Conservation (phyloP, 192 early-diverging fungal species). For the Coemansia sp. region DNA sequence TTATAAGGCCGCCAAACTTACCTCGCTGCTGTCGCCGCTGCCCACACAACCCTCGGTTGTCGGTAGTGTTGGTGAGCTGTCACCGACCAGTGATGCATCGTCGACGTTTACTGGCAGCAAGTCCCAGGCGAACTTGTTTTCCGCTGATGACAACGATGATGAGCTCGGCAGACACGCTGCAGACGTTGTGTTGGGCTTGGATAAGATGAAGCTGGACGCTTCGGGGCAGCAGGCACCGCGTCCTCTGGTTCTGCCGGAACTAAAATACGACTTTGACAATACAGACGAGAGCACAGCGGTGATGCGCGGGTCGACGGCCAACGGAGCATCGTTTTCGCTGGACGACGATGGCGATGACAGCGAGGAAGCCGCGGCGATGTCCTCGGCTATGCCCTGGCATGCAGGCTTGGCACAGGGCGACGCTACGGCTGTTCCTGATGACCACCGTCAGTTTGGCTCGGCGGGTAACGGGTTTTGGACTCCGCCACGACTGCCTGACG, state of each 20-base stretch:
- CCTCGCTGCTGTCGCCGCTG: slow-evolving; percentile 37
- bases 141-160: slow-evolving; percentile 7
- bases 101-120: slow-evolving; percentile 16
- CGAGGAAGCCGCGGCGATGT: not conserved
- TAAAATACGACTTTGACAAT: slow-evolving; percentile 3
- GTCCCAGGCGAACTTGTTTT: slow-evolving; percentile 6
- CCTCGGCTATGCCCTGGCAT: slow-evolving; percentile 6
- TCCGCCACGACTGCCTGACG: slow-evolving; percentile 30
- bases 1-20: slow-evolving; percentile 42
- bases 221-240: slow-evolving; percentile 1
- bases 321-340: slow-evolving; percentile 47
- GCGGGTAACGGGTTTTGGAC: slow-evolving; percentile 26
- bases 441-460: not conserved
- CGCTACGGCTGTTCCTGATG: not conserved
- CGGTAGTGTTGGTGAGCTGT: slow-evolving; percentile 16
- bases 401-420: not conserved
- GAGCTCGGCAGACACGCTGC: slow-evolving; percentile 5
- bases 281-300: not conserved
- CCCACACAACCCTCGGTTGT: slow-evolving; percentile 16
- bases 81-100: slow-evolving; percentile 38
- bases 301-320: slow-evolving; percentile 34
- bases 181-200: slow-evolving; percentile 1
- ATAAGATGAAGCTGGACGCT: slow-evolving; percentile 1
- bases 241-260: slow-evolving; percentile 2
- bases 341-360: slow-evolving; percentile 30